phyloP scores from a whole-genome alignment of 768 basidiomycete species.

The Hydnum rufescens region DNA sequence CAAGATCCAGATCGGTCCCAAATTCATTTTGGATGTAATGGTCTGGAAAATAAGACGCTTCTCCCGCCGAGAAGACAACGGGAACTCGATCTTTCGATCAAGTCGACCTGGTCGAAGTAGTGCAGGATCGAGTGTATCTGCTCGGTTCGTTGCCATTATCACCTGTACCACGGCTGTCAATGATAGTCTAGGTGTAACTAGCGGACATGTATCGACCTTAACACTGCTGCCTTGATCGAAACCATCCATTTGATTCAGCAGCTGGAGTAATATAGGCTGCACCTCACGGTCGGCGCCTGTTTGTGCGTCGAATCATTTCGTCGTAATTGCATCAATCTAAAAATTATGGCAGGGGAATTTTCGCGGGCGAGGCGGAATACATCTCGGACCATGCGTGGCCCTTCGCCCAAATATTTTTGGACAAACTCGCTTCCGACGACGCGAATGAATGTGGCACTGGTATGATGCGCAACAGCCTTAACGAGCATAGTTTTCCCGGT shows the following conservation, averaged over 20 bases:
- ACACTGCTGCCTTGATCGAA: conserved; percentile 98
- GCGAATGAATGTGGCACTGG: conserved; percentile 92
- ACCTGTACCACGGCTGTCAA: conserved; percentile 21
- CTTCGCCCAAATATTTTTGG: too few relatives aligned
- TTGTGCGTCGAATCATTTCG: conserved; percentile 98
- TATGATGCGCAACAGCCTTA: conserved; percentile 95
- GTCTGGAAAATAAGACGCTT: too few relatives aligned
- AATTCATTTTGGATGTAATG: too few relatives aligned
- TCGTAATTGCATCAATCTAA: too few relatives aligned
- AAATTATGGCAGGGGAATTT: too few relatives aligned
- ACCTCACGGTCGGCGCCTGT: conserved; percentile 98
- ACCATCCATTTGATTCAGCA: conserved; percentile 98
- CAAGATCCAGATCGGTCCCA: conserved; percentile 93
- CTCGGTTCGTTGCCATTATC: too few relatives aligned
- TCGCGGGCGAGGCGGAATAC: too few relatives aligned
- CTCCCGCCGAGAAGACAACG: too few relatives aligned
- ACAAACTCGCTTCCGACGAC: conserved; percentile 99
- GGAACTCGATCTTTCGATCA: too few relatives aligned
- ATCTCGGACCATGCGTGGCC: too few relatives aligned
- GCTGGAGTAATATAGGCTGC: conserved; percentile 89
- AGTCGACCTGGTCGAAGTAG: too few relatives aligned
- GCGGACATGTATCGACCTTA: conserved; percentile 38
- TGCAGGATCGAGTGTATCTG: too few relatives aligned
- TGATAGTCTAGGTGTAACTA: background rate
- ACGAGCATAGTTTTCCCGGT: conserved; percentile 99